Percentiles rank a stretch among this genome's conserved stretches.
phyloP scores from a whole-genome alignment of 139 green algal genomes.

The Mesotaenium endlicherianum region DNA sequence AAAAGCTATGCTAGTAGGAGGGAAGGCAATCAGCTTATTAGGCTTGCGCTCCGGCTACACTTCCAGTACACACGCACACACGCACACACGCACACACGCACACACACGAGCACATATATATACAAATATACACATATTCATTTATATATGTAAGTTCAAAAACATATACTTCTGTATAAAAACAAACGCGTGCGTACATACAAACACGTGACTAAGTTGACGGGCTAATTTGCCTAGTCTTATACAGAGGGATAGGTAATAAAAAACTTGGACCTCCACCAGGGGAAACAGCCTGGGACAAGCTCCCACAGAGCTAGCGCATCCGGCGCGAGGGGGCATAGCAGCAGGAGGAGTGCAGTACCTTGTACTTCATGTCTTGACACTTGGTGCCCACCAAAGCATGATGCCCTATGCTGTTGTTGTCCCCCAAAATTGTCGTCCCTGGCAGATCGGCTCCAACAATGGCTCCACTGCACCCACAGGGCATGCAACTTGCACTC shows the following conservation, averaged over 20 bases:
- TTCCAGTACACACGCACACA: not conserved
- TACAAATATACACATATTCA: not conserved
- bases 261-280: constrained; percentile 4
- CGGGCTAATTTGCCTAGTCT: too few species aligned
- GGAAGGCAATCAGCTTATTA: too few species aligned
- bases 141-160: not conserved
- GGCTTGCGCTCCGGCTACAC: too few species aligned
- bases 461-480: constrained; percentile 37
- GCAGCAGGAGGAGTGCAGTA: not conserved
- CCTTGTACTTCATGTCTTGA: constrained; percentile 58
- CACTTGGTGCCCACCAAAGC: constrained; percentile 52
- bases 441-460: constrained; percentile 51
- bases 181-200: not conserved
- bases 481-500: too few species aligned
- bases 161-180: not conserved
- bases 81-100: not conserved
- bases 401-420: constrained; percentile 55
- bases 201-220: too few species aligned
- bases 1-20: too few species aligned
- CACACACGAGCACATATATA: not conserved
- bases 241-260: constrained; percentile 14
- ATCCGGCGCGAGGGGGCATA: not conserved
- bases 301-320: not conserved
- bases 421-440: constrained; percentile 41
- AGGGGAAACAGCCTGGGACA: not conserved